phyloP scores from a whole-genome alignment of 108 stramenopile genomes.

The Stephanodiscus triporus region DNA sequence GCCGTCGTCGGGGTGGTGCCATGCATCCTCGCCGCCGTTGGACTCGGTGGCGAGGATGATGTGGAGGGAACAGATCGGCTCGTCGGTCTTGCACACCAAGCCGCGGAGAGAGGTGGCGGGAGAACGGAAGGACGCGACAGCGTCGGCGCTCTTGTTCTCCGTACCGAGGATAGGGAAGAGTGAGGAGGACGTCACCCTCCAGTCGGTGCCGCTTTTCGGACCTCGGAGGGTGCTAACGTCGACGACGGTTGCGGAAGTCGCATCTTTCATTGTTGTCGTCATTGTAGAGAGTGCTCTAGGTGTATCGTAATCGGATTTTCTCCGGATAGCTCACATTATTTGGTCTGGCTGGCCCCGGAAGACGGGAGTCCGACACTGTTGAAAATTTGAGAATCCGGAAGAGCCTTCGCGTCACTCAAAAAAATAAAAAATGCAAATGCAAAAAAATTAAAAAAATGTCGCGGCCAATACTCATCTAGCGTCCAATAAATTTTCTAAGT shows the following conservation, averaged over 20 bases:
- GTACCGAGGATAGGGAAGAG: slow-evolving; percentile 26
- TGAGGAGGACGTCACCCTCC: slow-evolving; percentile 36
- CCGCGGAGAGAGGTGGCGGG: slow-evolving; percentile 40
- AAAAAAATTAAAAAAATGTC: too few relatives aligned
- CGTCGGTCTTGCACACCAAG: slow-evolving; percentile 41
- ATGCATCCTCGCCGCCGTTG: slow-evolving; percentile 35
- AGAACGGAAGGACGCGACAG: slow-evolving; percentile 35
- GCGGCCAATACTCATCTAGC: too few relatives aligned
- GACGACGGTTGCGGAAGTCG: background rate
- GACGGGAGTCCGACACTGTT: too few relatives aligned
- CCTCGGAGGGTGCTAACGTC: slow-evolving; percentile 21
- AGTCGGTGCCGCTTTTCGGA: slow-evolving; percentile 37
- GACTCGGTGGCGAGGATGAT: slow-evolving; percentile 51
- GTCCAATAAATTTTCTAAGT: too few relatives aligned
- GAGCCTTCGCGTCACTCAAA: too few relatives aligned
- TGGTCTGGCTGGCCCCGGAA: too few relatives aligned
- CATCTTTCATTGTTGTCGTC: too few relatives aligned
- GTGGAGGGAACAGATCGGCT: slow-evolving; percentile 50
- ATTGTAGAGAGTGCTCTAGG: too few relatives aligned
- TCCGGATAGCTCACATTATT: too few relatives aligned
- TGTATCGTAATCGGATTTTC: too few relatives aligned
- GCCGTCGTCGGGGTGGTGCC: slow-evolving; percentile 54
- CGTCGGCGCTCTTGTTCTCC: background rate
- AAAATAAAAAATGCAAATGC: too few relatives aligned
- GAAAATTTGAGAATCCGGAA: too few relatives aligned